Evolutionary conservation across 2,329 filamentous ascomycete species (phyloP), one percentile per base, ranked within the genome.

Genomic region (Pseudogymnoascus sp.): DNA sequence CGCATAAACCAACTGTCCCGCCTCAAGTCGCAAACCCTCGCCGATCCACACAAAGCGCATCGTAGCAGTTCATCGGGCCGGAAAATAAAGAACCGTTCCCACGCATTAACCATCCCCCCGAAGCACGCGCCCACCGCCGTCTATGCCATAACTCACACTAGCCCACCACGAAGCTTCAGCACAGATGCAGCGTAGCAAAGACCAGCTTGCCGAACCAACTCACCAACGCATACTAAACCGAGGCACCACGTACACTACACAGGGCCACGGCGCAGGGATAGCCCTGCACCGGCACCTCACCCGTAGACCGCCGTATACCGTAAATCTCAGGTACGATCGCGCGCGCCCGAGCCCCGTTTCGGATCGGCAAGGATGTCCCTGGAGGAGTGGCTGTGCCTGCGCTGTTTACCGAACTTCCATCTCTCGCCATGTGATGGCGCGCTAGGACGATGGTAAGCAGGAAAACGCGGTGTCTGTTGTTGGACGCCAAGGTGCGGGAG

Each of bases 261-360:
- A 23, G 41, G 19, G 19, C 8, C 8, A 39, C 39, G 3, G 19
- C 16, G 19, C 45, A 51, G 45, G 23, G 45, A 28, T 51, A 51
- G 45, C 45, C 45, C 45, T 51, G 45, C 23, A 51, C 45, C 45
- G 45, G 23, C 45, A 28, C 23, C 45, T 51, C 21, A 10, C 45
- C 45, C 21, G 45, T 28, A 13, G 45, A 28, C 45, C 45, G 45
- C 19, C 45, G 45, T 51, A 51, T 51, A 45, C 41, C 45, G 23
- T 51, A 51, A 51, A 51, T 51, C 45, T 51, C 45, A 51, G 45
- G 45, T 51, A 51, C 45, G 45, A 51, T 51, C 45, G 45, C 45
- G 45, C 21, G 21, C 45, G 45, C 45, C 23, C 45, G 45, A 51
- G 45, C 45, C 45, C 45, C 45, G 23, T 51, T 51, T 51, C 45